Percentiles rank a stretch among this genome's conserved stretches.
phyloP scores from a whole-genome alignment of 257 asterid species.

The Dorcoceras hygrometricum region DNA sequence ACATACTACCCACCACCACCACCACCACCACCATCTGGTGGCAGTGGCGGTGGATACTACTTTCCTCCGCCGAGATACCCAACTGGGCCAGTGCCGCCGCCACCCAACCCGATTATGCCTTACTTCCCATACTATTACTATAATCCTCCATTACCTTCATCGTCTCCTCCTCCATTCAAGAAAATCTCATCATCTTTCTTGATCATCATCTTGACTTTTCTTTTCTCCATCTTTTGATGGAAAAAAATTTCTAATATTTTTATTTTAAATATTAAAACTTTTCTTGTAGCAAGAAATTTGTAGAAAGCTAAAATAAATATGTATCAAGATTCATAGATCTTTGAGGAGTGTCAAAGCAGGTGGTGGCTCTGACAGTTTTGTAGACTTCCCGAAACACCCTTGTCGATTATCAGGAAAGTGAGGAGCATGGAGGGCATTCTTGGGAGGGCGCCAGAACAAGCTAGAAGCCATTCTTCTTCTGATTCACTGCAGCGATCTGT shows the following conservation, averaged over 20 bases:
- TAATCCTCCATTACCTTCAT: slow-evolving; percentile 55
- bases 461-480: slow-evolving; percentile 13
- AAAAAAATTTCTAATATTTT: slow-evolving; percentile 8
- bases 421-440: slow-evolving; percentile 23
- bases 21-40: slow-evolving; percentile 47
- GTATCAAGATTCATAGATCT: slow-evolving; percentile 60
- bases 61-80: slow-evolving; percentile 45
- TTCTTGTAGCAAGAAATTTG: background rate
- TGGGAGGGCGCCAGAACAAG: slow-evolving; percentile 10
- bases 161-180: slow-evolving; percentile 28
- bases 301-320: slow-evolving; percentile 35
- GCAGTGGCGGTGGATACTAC: slow-evolving; percentile 39
- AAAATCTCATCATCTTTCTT: slow-evolving; percentile 23
- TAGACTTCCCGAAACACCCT: slow-evolving; percentile 23
- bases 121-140: slow-evolving; percentile 75
- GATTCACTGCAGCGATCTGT: slow-evolving; percentile 36
- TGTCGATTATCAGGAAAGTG: slow-evolving; percentile 6
- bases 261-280: background rate
- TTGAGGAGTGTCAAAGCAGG: slow-evolving; percentile 12
- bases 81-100: slow-evolving; percentile 72
- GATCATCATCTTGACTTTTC: slow-evolving; percentile 22
- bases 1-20: slow-evolving; percentile 51
- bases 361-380: slow-evolving; percentile 13
- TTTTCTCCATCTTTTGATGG: slow-evolving; percentile 13
- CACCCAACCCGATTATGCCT: slow-evolving; percentile 89